Conservation (phyloP, 75 land plant species). For the Adiantum capillusveneris region DNA sequence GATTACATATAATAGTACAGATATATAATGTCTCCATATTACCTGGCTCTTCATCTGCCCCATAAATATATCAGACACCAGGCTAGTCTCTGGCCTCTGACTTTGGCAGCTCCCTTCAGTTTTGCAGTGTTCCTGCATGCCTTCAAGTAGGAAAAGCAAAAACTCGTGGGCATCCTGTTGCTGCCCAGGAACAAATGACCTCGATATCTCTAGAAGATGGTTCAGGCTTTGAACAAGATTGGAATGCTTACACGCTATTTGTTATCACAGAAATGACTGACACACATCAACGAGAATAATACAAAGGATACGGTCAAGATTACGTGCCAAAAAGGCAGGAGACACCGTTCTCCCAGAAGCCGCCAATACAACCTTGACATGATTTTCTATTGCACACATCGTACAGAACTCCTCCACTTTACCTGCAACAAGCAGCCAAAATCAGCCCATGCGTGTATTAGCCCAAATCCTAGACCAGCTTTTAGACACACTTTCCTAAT, state of each 20-base stretch:
- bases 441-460: no score
- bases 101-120: background rate
- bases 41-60: conserved; percentile 31
- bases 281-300: background rate
- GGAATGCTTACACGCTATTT: no score
- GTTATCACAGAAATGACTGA: background rate
- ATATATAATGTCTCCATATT: no score
- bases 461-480: no score
- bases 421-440: conserved; percentile 24
- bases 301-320: conserved; percentile 26
- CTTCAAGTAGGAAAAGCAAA: conserved; percentile 22
- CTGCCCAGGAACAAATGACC: conserved; percentile 31
- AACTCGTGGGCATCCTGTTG: conserved; percentile 48
- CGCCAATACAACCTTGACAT: conserved; percentile 35
- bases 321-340: conserved; percentile 47
- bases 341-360: conserved; percentile 28
- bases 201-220: conserved; percentile 38
- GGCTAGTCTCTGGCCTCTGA: conserved; percentile 8
- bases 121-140: conserved; percentile 23
- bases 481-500: no score
- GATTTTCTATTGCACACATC: conserved; percentile 52
- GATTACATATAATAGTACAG: background rate
- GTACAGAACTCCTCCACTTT: conserved; percentile 51
- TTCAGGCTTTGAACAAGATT: no score
- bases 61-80: conserved; percentile 22